Evolutionary conservation across 805 yeast genomes (phyloP).

Genomic region (Torulaspora franciscae): DNA sequence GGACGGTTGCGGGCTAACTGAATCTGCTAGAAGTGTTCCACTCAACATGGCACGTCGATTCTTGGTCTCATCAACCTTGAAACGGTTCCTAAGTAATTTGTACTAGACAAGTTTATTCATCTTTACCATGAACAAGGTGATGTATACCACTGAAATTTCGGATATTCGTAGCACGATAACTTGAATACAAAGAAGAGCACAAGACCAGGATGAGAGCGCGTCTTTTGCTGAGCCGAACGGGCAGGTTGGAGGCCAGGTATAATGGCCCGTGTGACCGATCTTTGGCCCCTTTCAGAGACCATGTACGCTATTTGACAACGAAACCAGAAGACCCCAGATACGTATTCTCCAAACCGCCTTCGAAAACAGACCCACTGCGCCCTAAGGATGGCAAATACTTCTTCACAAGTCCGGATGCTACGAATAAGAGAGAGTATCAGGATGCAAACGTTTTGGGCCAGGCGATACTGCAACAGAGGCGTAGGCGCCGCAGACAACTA

Average conservation of each 20-base stretch:
- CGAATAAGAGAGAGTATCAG: neutral
- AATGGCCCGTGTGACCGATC: neutral
- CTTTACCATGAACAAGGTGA: neutral
- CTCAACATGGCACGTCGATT: no score
- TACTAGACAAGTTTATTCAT: no score
- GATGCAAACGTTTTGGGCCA: conserved; percentile 16
- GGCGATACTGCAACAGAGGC: conserved; percentile 21
- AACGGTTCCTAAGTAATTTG: no score
- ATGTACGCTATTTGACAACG: conserved; percentile 4
- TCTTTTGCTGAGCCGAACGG: neutral
- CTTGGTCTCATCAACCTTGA: no score
- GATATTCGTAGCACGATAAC: neutral
- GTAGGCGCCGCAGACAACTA: conserved; percentile 17
- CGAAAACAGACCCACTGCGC: neutral
- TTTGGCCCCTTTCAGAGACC: neutral
- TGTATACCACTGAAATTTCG: neutral
- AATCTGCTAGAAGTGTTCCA: no score
- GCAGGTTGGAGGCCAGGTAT: neutral
- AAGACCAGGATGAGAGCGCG: neutral
- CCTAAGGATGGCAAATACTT: conserved; percentile 24
- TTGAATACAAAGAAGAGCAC: neutral
- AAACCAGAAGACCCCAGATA: conserved; percentile 19
- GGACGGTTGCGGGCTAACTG: no score
- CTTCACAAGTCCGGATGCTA: conserved; percentile 20
- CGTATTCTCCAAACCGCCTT: conserved; percentile 23